Evolutionary conservation across 176 grass and related monocot species (phyloP).

Genomic region (Hordeum marinum): DNA sequence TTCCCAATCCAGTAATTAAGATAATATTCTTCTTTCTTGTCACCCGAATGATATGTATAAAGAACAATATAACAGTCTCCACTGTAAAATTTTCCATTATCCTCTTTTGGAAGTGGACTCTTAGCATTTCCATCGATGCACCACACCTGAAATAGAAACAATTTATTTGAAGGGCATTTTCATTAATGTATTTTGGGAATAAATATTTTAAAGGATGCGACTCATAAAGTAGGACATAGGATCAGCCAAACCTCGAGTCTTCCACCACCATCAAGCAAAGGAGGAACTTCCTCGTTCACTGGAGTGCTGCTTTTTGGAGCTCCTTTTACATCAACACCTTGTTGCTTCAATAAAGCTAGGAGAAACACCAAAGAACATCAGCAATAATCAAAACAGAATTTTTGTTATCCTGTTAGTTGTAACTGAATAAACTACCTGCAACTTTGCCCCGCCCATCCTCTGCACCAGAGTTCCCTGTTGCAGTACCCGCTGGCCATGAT

Average conservation of each 20-base stretch:
- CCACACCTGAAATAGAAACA: conserved; percentile 65
- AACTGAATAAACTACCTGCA: conserved; percentile 57
- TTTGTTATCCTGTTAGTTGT: background rate
- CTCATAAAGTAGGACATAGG: conserved; percentile 5
- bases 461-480: conserved; percentile 42
- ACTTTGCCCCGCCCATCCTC: conserved; percentile 96
- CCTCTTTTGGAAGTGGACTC: conserved; percentile 64
- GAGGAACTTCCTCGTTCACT: conserved; percentile 92
- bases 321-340: conserved; percentile 89
- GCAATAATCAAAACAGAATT: background rate
- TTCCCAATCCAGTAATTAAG: conserved; percentile 86
- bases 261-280: conserved; percentile 88
- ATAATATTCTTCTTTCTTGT: conserved; percentile 95
- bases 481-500: conserved; percentile 71
- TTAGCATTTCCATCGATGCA: conserved; percentile 66
- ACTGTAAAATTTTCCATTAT: conserved; percentile 94
- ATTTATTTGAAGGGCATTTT: background rate
- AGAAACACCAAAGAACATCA: conserved; percentile 29
- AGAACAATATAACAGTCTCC: conserved; percentile 93
- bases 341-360: conserved; percentile 89
- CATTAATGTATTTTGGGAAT: background rate
- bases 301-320: conserved; percentile 54
- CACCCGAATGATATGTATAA: conserved; percentile 87
- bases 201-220: background rate
- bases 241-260: conserved; percentile 79